Evolutionary conservation across 352 stramenopile genomes (phyloP).

Genomic region (Phytophthora fragariae): DNA sequence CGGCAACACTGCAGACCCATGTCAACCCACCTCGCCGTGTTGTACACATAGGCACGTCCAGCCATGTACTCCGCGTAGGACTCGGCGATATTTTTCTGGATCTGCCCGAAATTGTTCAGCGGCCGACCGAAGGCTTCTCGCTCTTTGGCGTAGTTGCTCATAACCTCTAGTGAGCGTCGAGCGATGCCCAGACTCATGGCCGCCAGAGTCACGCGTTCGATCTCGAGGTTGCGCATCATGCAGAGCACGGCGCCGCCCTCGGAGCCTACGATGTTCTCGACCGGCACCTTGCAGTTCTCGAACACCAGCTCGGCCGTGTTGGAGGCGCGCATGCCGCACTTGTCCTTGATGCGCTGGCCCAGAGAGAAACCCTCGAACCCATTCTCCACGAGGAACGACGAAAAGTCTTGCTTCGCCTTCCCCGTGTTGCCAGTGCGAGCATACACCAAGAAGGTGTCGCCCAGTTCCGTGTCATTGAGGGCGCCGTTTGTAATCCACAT

Average conservation of each 20-base stretch:
- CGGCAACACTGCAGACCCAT: background rate
- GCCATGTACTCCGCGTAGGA: conserved; percentile 99
- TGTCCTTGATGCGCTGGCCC: conserved; percentile 99
- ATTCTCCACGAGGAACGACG: conserved; percentile 98
- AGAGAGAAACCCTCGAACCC: conserved; percentile 96
- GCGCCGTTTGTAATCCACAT: conserved; percentile 99
- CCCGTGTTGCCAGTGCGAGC: conserved; percentile 92
- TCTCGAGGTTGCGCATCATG: conserved; percentile 99
- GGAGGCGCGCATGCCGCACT: conserved; percentile 97
- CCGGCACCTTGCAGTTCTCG: conserved; percentile 95
- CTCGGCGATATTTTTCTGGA: conserved; percentile 98
- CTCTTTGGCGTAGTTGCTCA: conserved; percentile 95
- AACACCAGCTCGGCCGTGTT: conserved; percentile 99
- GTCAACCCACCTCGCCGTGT: conserved; percentile 81
- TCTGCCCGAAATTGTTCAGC: conserved; percentile 93
- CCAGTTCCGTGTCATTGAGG: conserved; percentile 94
- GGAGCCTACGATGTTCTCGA: conserved; percentile 93
- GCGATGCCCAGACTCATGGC: conserved; percentile 98
- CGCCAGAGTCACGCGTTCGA: conserved; percentile 97
- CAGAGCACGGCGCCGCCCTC: conserved; percentile 82
- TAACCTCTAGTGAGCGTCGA: conserved; percentile 97
- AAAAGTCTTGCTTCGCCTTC: conserved; percentile 92
- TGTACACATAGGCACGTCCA: conserved; percentile 97
- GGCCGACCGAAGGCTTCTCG: conserved; percentile 95
- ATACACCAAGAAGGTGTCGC: conserved; percentile 99